Percentiles rank a stretch among this genome's conserved stretches.
Evolutionary conservation across 805 yeast genomes (phyloP).

Genomic region (Ogataea minuta): DNA sequence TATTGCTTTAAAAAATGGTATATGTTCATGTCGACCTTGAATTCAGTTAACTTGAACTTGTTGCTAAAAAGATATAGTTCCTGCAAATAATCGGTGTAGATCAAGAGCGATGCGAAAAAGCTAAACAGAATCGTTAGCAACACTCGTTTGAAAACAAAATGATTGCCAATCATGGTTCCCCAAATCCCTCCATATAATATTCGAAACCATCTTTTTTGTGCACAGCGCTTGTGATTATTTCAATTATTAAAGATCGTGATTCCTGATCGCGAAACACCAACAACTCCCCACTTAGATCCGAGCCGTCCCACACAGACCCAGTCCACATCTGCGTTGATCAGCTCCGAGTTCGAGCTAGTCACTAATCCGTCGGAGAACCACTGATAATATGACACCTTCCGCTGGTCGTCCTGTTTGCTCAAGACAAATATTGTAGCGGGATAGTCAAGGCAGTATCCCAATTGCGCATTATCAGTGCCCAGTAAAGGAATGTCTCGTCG

Average conservation of each 20-base stretch:
- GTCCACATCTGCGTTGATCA: slow-evolving; percentile 1
- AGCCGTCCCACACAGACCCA: slow-evolving; percentile 25
- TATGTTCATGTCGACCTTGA: slow-evolving; percentile 24
- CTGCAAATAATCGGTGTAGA: slow-evolving; percentile 30
- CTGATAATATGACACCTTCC: slow-evolving; percentile 2
- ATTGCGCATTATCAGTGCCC: not conserved
- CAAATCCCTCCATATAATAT: not conserved
- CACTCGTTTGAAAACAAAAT: slow-evolving; percentile 20
- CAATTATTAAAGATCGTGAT: slow-evolving; percentile 1
- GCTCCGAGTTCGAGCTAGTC: not conserved
- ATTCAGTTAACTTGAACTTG: slow-evolving; percentile 22
- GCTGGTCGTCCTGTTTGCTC: not conserved
- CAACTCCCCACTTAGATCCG: slow-evolving; percentile 15
- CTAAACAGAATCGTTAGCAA: slow-evolving; percentile 22
- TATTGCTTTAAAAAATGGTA: slow-evolving; percentile 23
- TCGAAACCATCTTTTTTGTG: slow-evolving; percentile 1
- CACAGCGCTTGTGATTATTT: slow-evolving; percentile 6
- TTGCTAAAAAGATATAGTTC: slow-evolving; percentile 28
- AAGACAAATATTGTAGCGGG: slow-evolving; percentile 2
- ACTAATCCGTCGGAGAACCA: not conserved
- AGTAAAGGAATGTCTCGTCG: slow-evolving; percentile 1
- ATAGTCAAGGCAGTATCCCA: slow-evolving; percentile 1
- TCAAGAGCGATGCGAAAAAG: slow-evolving; percentile 23
- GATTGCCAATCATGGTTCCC: slow-evolving; percentile 20
- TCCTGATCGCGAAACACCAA: slow-evolving; percentile 2